These are phyloP conservation scores for Aspergillus panamensis DNA, from an alignment of 495 filamentous ascomycete species.

Conservation along the genomic window DNA sequence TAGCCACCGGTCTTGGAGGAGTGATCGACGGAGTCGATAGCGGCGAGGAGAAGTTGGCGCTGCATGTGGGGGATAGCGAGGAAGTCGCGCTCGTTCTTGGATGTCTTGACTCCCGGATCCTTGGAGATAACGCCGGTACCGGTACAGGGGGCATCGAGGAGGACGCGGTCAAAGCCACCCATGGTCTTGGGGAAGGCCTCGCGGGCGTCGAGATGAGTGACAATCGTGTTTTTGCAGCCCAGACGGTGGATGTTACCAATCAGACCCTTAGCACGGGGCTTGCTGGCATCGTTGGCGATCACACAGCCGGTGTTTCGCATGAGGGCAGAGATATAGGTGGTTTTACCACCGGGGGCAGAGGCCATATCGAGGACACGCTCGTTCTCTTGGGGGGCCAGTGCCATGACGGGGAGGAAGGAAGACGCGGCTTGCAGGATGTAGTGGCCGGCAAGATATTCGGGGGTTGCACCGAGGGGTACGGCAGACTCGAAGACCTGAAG, in stretches of 20 bases:
- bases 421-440: slow-evolving; percentile 97
- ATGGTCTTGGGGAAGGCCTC: slow-evolving; percentile 86
- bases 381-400: slow-evolving; percentile 86
- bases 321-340: slow-evolving; percentile 89
- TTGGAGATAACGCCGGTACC: slow-evolving; percentile 92
- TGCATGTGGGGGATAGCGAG: slow-evolving; percentile 86
- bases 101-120: slow-evolving; percentile 92
- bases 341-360: slow-evolving; percentile 96
- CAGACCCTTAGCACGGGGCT: slow-evolving; percentile 87
- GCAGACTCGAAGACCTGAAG: slow-evolving; percentile 92
- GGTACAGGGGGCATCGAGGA: slow-evolving; percentile 78
- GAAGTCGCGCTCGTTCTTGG: slow-evolving; percentile 94
- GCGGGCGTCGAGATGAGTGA: slow-evolving; percentile 89
- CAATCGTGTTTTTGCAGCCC: slow-evolving; percentile 86
- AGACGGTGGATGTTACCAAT: slow-evolving; percentile 98
- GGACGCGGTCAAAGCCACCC: slow-evolving; percentile 84
- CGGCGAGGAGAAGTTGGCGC: slow-evolving; percentile 86
- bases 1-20: slow-evolving; percentile 83
- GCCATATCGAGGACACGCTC: slow-evolving; percentile 94
- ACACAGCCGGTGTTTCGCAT: slow-evolving; percentile 98
- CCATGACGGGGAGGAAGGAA: slow-evolving; percentile 97
- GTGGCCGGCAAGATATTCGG: slow-evolving; percentile 93
- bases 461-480: slow-evolving; percentile 95
- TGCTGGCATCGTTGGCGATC: slow-evolving; percentile 95
- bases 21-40: slow-evolving; percentile 93